These are phyloP conservation scores for Fusarium caatingaense DNA, from an alignment of 2,329 filamentous ascomycete genomes.

Conservation along the genomic window DNA sequence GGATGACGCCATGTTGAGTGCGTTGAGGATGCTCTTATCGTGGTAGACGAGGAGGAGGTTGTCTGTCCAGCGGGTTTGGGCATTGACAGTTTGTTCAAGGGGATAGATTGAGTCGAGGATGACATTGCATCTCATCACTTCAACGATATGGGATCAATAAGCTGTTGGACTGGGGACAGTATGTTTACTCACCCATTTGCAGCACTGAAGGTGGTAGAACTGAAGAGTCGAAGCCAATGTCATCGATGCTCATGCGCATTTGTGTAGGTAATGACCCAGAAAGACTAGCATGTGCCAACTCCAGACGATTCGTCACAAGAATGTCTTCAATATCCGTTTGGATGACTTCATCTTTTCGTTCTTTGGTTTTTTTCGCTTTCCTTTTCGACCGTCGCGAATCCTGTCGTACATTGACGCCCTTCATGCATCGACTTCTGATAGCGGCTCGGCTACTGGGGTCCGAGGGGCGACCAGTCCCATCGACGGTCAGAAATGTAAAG, in stretches of 20 bases:
- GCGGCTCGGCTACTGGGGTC: background rate
- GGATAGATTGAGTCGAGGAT: background rate
- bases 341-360: fast-evolving
- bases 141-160: fast-evolving
- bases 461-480: background rate
- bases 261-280: background rate
- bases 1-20: background rate
- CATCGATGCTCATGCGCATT: background rate
- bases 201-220: background rate
- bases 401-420: conserved; percentile 6
- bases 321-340: fast-evolving
- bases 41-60: background rate
- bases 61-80: background rate
- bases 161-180: fast-evolving
- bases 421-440: conserved; percentile 13
- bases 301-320: background rate
- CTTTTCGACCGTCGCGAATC: conserved; percentile 6
- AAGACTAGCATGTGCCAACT: background rate
- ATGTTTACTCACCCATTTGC: background rate
- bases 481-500: background rate
- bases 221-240: background rate
- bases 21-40: background rate
- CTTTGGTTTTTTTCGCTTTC: background rate
- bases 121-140: background rate
- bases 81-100: background rate